These are phyloP conservation scores for Fraxinus pennsylvanica DNA, from an alignment of 257 asterid genomes.

Conservation along the genomic window DNA sequence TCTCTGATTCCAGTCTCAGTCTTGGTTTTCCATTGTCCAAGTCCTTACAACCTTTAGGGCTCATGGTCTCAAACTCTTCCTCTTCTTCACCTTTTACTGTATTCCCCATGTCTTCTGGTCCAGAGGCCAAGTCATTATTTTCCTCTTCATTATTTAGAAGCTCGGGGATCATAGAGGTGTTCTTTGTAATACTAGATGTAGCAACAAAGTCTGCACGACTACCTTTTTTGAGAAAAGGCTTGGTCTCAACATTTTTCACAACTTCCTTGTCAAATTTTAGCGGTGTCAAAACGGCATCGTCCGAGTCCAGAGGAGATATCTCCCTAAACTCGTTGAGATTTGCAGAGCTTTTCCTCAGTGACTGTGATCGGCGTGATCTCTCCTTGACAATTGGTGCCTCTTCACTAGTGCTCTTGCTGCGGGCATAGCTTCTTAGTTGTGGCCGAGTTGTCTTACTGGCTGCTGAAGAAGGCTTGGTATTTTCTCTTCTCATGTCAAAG, in stretches of 20 bases:
- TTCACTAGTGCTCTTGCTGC: constrained; percentile 62
- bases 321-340: constrained; percentile 52
- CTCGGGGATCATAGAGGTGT: not conserved
- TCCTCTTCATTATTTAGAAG: constrained; percentile 37
- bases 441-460: constrained; percentile 57
- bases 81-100: constrained; percentile 50
- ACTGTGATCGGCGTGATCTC: constrained; percentile 57
- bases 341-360: constrained; percentile 59
- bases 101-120: constrained; percentile 46
- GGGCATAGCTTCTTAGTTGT: constrained; percentile 60
- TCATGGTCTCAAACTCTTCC: constrained; percentile 50
- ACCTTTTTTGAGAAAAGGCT: constrained; percentile 64
- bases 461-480: constrained; percentile 64
- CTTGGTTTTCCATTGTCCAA: constrained; percentile 32
- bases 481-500: constrained; percentile 81
- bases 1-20: constrained; percentile 30
- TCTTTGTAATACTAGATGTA: constrained; percentile 49
- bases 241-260: constrained; percentile 46
- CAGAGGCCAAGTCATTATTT: constrained; percentile 52
- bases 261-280: constrained; percentile 51
- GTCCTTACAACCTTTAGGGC: constrained; percentile 30
- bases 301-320: constrained; percentile 44
- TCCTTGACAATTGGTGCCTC: constrained; percentile 59
- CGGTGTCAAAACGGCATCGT: constrained; percentile 51
- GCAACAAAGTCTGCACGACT: constrained; percentile 51